Evolutionary conservation across 768 basidiomycete species (phyloP), one percentile per base, ranked within the genome.

Genomic region (Sporobolomyces roseus): DNA sequence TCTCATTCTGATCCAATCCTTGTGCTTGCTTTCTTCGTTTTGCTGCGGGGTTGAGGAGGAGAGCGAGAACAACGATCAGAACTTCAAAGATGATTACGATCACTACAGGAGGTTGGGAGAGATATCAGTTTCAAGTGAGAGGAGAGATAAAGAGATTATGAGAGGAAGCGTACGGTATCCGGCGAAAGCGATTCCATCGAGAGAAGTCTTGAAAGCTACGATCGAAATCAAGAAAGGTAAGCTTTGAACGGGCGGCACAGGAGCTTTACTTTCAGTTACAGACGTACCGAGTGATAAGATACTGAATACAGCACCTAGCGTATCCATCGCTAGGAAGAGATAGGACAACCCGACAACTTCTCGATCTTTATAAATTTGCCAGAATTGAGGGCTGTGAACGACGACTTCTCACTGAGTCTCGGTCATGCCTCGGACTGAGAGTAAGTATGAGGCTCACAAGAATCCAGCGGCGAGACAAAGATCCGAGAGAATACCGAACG

Each of bases 291-390:
- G 70, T 1, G 56, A 60, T 25, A 71, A 23, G 48, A 71, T 71
- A 12, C 65, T 66, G 48, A 66, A 71, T 14, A 71, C 61, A 9
- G 65, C 70, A n/a, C 70, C 70, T n/a, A 64, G 25, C 23, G 61
- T 60, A 56, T 71, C 70, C 51, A 71, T 60, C 27, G 36, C 30
- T 55, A 71, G 65, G 33, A 71, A 71, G 14, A 49, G 1, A 38
- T 66, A 71, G 32, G 65, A 66, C 4, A 71, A 7, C 7, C 56
- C 70, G 14, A 60, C 33, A 30, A 71, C 70, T 41, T 71, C 62
- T 8, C 48, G 48, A 10, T 51, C 58, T 50, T 66, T 62, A 33
- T 32, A 66, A 46, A 70, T 66, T 54, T 65, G 63, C 53, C 27
- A 30, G 50, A 66, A 66, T n/a, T 70, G 69, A 3, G 69, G 69